These are phyloP conservation scores for Microascus cirrosus DNA, from an alignment of 2,329 filamentous ascomycete genomes.

Conservation along the genomic window DNA sequence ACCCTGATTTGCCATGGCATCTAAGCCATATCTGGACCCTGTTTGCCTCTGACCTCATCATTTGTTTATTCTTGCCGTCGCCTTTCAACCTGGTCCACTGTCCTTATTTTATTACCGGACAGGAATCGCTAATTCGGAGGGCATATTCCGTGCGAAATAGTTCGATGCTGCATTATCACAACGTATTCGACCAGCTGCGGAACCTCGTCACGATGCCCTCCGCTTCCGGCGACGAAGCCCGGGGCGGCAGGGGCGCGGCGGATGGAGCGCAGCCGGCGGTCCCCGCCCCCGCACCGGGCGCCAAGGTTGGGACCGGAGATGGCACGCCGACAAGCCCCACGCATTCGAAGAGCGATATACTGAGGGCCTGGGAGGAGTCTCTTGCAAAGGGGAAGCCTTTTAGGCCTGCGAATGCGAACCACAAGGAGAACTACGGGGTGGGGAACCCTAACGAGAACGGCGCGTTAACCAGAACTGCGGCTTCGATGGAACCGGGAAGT, in stretches of 20 bases:
- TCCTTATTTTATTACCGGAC: not conserved
- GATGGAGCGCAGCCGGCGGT: not conserved
- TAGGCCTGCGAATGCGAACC: not conserved
- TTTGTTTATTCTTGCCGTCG: not conserved
- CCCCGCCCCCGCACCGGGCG: not conserved
- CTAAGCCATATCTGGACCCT: not conserved
- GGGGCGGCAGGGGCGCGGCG: not conserved
- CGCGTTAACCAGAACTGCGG: not conserved
- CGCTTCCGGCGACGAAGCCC: not conserved
- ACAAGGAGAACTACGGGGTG: not conserved
- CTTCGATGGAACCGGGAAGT: not conserved
- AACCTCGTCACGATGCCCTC: conserved; percentile 2
- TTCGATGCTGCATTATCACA: conserved; percentile 13
- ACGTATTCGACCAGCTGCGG: conserved; percentile 14
- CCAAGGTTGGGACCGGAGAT: not conserved
- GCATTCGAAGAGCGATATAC: not conserved
- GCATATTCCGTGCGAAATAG: not conserved
- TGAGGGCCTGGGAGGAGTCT: not conserved
- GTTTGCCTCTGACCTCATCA: not conserved
- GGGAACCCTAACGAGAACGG: not conserved
- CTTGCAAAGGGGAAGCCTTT: not conserved
- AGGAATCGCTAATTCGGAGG: not conserved
- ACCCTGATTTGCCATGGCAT: not conserved
- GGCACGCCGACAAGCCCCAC: not conserved
- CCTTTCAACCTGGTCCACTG: not conserved